Percentiles rank a stretch among this genome's conserved stretches.
Conservation (phyloP, 164 flowering plant species). For the Dillenia suffruticosa region DNA sequence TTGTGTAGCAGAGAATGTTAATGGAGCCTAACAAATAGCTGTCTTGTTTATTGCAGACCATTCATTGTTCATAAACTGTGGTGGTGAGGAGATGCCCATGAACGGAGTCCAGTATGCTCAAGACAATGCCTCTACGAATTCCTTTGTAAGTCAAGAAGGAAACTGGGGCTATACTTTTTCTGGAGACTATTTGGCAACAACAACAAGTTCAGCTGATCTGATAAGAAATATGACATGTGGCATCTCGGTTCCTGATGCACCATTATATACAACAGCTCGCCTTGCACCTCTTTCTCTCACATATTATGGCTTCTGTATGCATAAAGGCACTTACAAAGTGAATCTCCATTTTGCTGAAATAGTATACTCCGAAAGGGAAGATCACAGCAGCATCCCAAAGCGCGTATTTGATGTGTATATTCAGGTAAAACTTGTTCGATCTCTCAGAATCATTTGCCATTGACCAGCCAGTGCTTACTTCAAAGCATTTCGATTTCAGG, state of each 20-base stretch:
- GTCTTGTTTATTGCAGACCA: constrained; percentile 9
- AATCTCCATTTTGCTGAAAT: constrained; percentile 13
- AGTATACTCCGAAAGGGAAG: not conserved
- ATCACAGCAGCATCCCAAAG: not conserved
- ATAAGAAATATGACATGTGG: not conserved
- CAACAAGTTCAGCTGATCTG: not conserved
- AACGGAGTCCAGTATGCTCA: constrained; percentile 4
- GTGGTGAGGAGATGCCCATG: constrained; percentile 7
- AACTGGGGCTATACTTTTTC: constrained; percentile 19
- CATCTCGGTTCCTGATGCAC: not conserved
- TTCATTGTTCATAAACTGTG: constrained; percentile 14
- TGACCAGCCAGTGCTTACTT: not conserved
- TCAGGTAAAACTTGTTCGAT: not conserved
- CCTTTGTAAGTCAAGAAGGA: not conserved
- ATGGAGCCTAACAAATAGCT: not conserved
- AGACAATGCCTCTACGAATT: constrained; percentile 1
- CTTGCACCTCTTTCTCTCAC: constrained; percentile 13
- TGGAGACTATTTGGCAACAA: constrained; percentile 4
- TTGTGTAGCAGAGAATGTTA: not conserved
- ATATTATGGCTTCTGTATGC: constrained; percentile 17
- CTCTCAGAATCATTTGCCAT: not conserved
- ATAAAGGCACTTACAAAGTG: constrained; percentile 14
- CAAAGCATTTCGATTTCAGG: not conserved
- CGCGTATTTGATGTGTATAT: constrained; percentile 10
- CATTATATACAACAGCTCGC: constrained; percentile 11